These are phyloP conservation scores for Periconia macrospinosa DNA, from an alignment of 2,329 filamentous ascomycete species.

Conservation along the genomic window DNA sequence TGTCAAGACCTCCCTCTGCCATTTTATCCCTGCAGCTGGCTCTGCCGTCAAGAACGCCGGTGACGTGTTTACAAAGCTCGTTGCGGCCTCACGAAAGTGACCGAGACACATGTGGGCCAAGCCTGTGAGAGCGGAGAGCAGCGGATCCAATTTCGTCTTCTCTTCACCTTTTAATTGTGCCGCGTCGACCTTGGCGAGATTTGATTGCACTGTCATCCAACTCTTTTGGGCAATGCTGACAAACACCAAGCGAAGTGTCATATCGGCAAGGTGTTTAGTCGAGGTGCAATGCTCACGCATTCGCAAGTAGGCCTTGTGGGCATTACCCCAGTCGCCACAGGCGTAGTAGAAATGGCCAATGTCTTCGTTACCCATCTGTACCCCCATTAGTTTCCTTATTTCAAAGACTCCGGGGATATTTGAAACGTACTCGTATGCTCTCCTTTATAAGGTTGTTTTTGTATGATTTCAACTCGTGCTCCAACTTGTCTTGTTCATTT, in stretches of 20 bases:
- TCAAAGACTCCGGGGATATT: not conserved
- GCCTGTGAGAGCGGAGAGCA: slow-evolving; percentile 66
- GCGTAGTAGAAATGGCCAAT: slow-evolving; percentile 80
- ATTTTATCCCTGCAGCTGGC: slow-evolving; percentile 52
- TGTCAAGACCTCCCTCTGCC: slow-evolving; percentile 72
- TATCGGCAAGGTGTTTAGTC: slow-evolving; percentile 78
- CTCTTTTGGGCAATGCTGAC: slow-evolving; percentile 76
- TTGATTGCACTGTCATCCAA: slow-evolving; percentile 69
- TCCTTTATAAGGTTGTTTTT: slow-evolving; percentile 98
- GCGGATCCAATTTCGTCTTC: slow-evolving; percentile 59
- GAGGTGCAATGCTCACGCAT: slow-evolving; percentile 93
- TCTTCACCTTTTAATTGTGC: slow-evolving; percentile 60
- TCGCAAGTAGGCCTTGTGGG: slow-evolving; percentile 75
- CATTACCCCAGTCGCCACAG: slow-evolving; percentile 72
- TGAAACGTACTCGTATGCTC: slow-evolving; percentile 73
- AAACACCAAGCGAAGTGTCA: slow-evolving; percentile 76
- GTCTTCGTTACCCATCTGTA: slow-evolving; percentile 91
- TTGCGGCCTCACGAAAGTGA: slow-evolving; percentile 69
- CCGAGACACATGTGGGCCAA: slow-evolving; percentile 61
- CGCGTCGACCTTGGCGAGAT: slow-evolving; percentile 60
- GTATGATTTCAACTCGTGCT: slow-evolving; percentile 84
- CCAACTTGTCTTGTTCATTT: slow-evolving; percentile 72
- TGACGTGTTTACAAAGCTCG: slow-evolving; percentile 68
- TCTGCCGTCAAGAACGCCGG: slow-evolving; percentile 48
- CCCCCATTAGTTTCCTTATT: slow-evolving; percentile 4